phyloP scores from a whole-genome alignment of 129 eudicot species.

The Flaveria linearis region DNA sequence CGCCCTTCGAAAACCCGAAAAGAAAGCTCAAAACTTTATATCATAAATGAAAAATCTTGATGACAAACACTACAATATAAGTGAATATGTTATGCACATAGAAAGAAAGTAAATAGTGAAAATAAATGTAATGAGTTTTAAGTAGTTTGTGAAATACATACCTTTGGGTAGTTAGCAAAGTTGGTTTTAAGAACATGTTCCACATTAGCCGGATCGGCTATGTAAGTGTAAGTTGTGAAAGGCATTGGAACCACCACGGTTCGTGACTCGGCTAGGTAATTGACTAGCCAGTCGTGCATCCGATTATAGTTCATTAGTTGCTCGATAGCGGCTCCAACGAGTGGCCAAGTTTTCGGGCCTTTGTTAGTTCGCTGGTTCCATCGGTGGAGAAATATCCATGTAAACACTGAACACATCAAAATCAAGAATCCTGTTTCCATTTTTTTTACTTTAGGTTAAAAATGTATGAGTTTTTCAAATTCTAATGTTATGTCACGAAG shows the following conservation, averaged over 20 bases:
- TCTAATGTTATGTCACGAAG: conserved; percentile 20
- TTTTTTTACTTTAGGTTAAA: background rate
- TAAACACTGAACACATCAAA: conserved; percentile 55
- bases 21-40: conserved; percentile 10
- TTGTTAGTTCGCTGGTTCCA: conserved; percentile 56
- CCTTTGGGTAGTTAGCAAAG: conserved; percentile 92
- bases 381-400: conserved; percentile 74
- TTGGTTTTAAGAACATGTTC: conserved; percentile 85
- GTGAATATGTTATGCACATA: too few species aligned
- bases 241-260: conserved; percentile 89
- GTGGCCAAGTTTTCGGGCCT: conserved; percentile 91
- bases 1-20: conserved; percentile 56
- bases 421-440: conserved; percentile 28
- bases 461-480: conserved; percentile 4
- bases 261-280: conserved; percentile 56
- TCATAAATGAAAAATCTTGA: background rate
- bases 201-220: conserved; percentile 78
- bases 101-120: background rate
- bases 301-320: conserved; percentile 43
- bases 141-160: conserved; percentile 14
- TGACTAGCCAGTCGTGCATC: conserved; percentile 65
- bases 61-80: background rate
- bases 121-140: conserved; percentile 1
- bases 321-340: conserved; percentile 75
- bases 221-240: conserved; percentile 71